phyloP scores from a whole-genome alignment of 208 protist species.

The Novymonas esmeraldas region DNA sequence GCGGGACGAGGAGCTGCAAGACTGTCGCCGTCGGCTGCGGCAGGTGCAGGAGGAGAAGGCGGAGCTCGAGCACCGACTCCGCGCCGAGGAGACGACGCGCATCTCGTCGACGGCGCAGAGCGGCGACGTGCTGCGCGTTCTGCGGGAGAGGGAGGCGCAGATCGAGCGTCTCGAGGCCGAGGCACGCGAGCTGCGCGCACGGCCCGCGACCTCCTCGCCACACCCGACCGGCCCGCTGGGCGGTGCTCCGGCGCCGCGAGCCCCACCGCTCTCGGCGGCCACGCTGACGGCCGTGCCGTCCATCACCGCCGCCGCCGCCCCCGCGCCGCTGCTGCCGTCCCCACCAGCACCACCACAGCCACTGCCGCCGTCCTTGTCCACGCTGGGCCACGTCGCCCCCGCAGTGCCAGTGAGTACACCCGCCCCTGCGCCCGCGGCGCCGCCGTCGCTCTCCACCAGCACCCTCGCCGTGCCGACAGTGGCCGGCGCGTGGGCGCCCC shows the following conservation, averaged over 20 bases:
- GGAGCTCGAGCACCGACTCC: slow-evolving; percentile 35
- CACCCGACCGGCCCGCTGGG: neutral
- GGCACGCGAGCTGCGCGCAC: slow-evolving; percentile 41
- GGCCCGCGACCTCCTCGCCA: neutral
- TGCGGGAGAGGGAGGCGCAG: slow-evolving; percentile 45
- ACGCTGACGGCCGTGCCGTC: neutral
- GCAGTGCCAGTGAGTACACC: neutral
- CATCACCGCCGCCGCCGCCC: neutral
- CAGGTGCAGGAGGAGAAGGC: slow-evolving; percentile 46
- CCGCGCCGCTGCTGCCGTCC: neutral
- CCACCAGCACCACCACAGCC: slow-evolving; percentile 2
- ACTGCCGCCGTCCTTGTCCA: neutral
- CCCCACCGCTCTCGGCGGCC: neutral
- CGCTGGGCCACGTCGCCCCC: neutral
- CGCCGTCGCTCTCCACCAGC: slow-evolving; percentile 2
- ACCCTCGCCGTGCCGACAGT: slow-evolving; percentile 1
- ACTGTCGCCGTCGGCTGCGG: slow-evolving; percentile 30
- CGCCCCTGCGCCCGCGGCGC: neutral
- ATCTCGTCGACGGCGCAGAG: slow-evolving; percentile 29
- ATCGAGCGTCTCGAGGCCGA: slow-evolving; percentile 54
- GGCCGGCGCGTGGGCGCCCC: neutral
- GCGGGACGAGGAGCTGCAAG: slow-evolving; percentile 59
- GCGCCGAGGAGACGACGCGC: slow-evolving; percentile 38
- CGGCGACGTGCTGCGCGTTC: slow-evolving; percentile 32
- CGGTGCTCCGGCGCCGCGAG: neutral